phyloP scores from a whole-genome alignment of 768 basidiomycete species.

The Clitopilus passeckerianus region DNA sequence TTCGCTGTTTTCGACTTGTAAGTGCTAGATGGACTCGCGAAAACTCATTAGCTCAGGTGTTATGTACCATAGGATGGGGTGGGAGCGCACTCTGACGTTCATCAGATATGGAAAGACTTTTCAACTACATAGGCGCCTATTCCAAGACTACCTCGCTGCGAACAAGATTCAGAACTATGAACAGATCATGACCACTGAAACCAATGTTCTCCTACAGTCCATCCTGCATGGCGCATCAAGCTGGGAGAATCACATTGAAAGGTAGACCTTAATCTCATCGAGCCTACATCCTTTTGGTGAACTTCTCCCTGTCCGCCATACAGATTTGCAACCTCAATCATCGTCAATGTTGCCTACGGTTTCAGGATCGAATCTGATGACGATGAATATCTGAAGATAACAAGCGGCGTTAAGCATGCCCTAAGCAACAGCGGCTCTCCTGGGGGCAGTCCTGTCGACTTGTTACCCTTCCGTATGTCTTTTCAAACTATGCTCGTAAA shows the following conservation, averaged over 20 bases:
- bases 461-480: conserved; percentile 15
- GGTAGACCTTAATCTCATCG: not conserved
- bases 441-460: conserved; percentile 15
- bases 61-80: conserved; percentile 1
- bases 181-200: not conserved
- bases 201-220: not conserved
- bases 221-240: not conserved
- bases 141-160: conserved; percentile 1
- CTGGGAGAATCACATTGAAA: not conserved
- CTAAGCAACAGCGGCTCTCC: conserved; percentile 18
- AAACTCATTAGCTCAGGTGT: conserved; percentile 1
- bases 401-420: conserved; percentile 22
- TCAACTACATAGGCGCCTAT: conserved; percentile 3
- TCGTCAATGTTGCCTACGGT: conserved; percentile 25
- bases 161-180: not conserved
- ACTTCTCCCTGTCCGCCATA: too few relatives aligned
- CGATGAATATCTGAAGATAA: conserved; percentile 31
- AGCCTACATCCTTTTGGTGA: too few relatives aligned
- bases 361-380: conserved; percentile 22
- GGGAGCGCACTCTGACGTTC: conserved; percentile 6
- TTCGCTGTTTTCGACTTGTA: conserved; percentile 15
- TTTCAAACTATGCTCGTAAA: too few relatives aligned
- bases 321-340: conserved; percentile 11
- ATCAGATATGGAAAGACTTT: conserved; percentile 5
- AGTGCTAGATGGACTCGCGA: not conserved